Evolutionary conservation across 176 grass and related monocot genomes (phyloP), one percentile per base, ranked within the genome.

Genomic region (sorghum (Sorghum bicolor)): DNA sequence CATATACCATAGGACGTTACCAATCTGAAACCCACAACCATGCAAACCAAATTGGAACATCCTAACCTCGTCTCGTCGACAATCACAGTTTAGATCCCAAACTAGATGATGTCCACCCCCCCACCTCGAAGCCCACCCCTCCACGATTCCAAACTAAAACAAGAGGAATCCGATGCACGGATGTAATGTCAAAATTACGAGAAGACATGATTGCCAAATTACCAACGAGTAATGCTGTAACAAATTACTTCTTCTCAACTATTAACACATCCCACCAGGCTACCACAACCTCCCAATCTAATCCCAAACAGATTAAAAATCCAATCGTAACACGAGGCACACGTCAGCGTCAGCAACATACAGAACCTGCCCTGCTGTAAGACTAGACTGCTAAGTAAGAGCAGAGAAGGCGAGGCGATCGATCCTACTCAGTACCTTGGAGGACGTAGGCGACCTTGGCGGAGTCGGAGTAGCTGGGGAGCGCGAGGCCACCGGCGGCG

Each of bases 401-500:
- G 20, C 52, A 57, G 52, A n/a, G 52, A 3, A 26, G 7, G 2
- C 26, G 29, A n/a, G n/a, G 3, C 3, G 33, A 80, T 8, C 10
- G 62, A 80, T 50, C 29, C 34, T n/a, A n/a, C n/a, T n/a, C n/a
- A n/a, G n/a, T 87, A 98, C 91, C 93, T 81, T 90, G 87, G 68
- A 98, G 93, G 4, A 95, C 91, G 75, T 98, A 95, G 20, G 93
- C 93, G 30, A 98, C 96, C 77, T 98, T 98, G 48, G 91, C 89
- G 77, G 93, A 98, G 87, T 98, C 93, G 25, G 92, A 95, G 83
- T 95, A 98, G 84, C 73, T 89, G 16, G 96, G 96, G 20, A 94
- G 84, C 10, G 96, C 80, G 67, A 98, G 43, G 5, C 96, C 93
- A 10, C 50, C 77, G 70, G 82, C 81, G 77, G 74, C 63, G 80